Evolutionary conservation across 2,329 filamentous ascomycete species (phyloP), one percentile per base, ranked within the genome.

Genomic region (Ilyonectria robusta): DNA sequence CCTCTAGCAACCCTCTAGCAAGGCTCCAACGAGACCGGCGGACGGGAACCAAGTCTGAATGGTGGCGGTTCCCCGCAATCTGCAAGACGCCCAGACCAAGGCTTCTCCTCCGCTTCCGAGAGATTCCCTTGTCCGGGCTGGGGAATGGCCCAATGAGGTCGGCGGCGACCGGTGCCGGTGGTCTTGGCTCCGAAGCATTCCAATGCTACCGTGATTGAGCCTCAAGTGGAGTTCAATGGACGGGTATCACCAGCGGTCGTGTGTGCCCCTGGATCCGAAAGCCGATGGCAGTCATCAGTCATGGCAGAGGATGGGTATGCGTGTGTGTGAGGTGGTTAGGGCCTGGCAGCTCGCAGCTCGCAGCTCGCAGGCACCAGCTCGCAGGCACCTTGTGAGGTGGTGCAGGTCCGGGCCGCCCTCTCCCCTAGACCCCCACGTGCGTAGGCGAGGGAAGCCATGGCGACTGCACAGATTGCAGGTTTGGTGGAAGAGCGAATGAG

Each of bases 41-140:
- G 58, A 63, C 64, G 63, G 61, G 62, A 69, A 58, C 60, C 37
- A 60, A 58, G 51, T 58, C 46, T 53, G 53, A 62, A 67, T 65
- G 60, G 48, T 62, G 65, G 69, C 61, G 63, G 53, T 73, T 68
- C 70, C 70, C 71, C 70, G 68, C 67, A 72, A 68, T 73, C 69
- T 71, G 61, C 67, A 70, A 44, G 68, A 64, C 68, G 57, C 62
- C 59, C 59, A 59, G 65, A 55, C 48, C 60, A 62, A 66, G 33
- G 17, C 46, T 67, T 58, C 44, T 44, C 46, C 60, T 56, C 50
- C 51, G 64, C 58, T 70, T 65, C 73, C 73, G 72, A 73, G 66
- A 76, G 74, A 74, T 72, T 70, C 69, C 74, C 69, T 74, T 69
- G 65, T 56, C 69, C 65, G 64, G 50, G 69, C 64, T 65, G 65